Evolutionary conservation across 2,329 filamentous ascomycete genomes (phyloP).

Genomic region (Colletotrichum brevisporum): DNA sequence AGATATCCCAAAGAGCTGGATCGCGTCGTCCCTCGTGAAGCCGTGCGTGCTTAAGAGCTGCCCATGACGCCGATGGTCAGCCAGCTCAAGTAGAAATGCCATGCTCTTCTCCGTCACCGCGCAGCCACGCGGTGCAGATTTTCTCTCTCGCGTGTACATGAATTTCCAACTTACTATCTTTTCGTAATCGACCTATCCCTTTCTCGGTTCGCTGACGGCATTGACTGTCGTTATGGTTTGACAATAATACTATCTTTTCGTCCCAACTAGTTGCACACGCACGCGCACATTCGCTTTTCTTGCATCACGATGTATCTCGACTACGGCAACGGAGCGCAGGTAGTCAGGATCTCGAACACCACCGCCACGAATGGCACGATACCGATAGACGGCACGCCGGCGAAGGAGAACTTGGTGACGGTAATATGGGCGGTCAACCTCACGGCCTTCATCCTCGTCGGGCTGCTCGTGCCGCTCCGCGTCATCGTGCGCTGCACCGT

Average conservation of each 20-base stretch:
- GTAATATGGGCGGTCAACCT: constrained; percentile 36
- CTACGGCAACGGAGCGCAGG: constrained; percentile 5
- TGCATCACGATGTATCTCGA: constrained; percentile 13
- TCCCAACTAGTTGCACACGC: not conserved
- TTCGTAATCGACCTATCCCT: not conserved
- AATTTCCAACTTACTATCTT: not conserved
- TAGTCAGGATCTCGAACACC: not conserved
- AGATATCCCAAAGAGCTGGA: not conserved
- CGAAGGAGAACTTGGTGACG: constrained; percentile 19
- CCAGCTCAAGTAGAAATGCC: constrained; percentile 11
- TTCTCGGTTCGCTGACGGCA: constrained; percentile 1
- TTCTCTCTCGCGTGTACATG: not conserved
- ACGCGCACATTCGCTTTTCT: not conserved
- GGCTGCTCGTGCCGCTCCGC: constrained; percentile 26
- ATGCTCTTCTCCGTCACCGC: not conserved
- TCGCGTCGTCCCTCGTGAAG: constrained; percentile 17
- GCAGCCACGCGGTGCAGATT: not conserved
- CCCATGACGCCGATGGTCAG: not conserved
- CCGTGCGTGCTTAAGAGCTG: constrained; percentile 11
- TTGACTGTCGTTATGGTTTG: constrained; percentile 25
- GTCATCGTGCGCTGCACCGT: constrained; percentile 35
- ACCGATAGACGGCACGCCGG: not conserved
- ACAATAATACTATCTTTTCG: not conserved
- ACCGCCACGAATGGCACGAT: not conserved
- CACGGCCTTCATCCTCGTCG: constrained; percentile 35